Base-by-base conservation (phyloP, 106 monocot species). In the Apostasia ramifera region DNA sequence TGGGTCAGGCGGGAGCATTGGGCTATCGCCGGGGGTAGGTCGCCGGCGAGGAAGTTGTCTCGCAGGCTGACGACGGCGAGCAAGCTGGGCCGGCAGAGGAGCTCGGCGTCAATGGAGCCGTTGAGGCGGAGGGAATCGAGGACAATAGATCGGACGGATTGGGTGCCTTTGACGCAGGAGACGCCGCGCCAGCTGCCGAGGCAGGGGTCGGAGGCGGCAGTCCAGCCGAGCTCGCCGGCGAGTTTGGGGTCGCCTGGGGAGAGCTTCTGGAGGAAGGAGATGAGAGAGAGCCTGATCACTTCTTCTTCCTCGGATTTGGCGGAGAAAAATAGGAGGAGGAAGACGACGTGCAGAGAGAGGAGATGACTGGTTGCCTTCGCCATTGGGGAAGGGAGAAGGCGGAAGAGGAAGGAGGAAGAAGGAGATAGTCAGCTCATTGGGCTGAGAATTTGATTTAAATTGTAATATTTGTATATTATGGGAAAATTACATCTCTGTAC, bases 181-280 rank as follows among this genome's bases (percentile, higher is more conserved):
- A 84, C 62, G 26, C 69, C 69, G 0, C 3, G 47, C 80, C 80
- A 80, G 8, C 40, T 40, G 45, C 26, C 56, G 44, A 1, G 6
- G 67, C 84, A 84, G 1, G 80, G 84, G 46, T 77, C 70, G 47
- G 53, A 26, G 7, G 73, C 53, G 3, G 57, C 55, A 39, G 53
- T 64, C 84, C 84, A 84, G 3, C 66, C 37, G 12, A 84, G 49
- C 2, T 62, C 15, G 8, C 44, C 15, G 4, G 40, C 53, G 0
- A 64, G n/a, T 12, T 44, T 2, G 44, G 44, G 5, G 64, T 68
- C 47, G 51, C 62, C 37, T 5, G 66, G 47, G 1, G 79, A 57
- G 53, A 84, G 80, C 14, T 52, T 66, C 37, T 44, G 47, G 8
- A 84, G 76, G 49, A 84, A 84, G 6, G 55, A 39, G 50, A 84